Evolutionary conservation across 306 rosid species (phyloP).

Genomic region (Vigna trinervia): DNA sequence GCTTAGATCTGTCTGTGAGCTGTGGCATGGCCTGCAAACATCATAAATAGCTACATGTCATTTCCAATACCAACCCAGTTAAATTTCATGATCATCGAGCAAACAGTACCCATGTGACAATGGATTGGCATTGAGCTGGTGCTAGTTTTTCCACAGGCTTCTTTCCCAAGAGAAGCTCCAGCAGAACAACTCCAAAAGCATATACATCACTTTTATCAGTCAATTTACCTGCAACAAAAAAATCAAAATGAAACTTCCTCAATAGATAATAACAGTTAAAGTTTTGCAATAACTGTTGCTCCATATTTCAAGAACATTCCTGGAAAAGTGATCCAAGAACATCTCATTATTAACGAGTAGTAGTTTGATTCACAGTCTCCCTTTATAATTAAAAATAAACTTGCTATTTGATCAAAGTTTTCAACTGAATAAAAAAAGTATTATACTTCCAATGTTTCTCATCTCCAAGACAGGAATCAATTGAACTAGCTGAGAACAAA

Average conservation of each 20-base stretch:
- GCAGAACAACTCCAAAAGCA: conserved; percentile 93
- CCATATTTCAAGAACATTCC: conserved; percentile 24
- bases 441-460: conserved; percentile 38
- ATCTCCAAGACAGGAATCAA: conserved; percentile 42
- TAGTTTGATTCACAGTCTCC: background rate
- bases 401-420: background rate
- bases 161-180: conserved; percentile 90
- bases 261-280: conserved; percentile 4
- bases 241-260: background rate
- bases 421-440: conserved; percentile 35
- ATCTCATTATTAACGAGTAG: background rate
- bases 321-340: background rate
- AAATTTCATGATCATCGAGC: conserved; percentile 31
- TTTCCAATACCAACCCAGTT: conserved; percentile 11
- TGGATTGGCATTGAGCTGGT: conserved; percentile 90
- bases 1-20: conserved; percentile 93
- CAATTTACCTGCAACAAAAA: conserved; percentile 73
- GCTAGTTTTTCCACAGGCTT: conserved; percentile 93
- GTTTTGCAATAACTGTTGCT: background rate
- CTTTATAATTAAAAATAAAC: background rate
- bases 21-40: conserved; percentile 96
- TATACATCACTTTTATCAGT: conserved; percentile 98
- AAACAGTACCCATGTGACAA: conserved; percentile 91
- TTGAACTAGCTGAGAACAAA: conserved; percentile 34
- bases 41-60: conserved; percentile 34